Evolutionary conservation across 441 rosid genomes (phyloP), one percentile per base, ranked within the genome.

Genomic region (Aleurites moluccanus): DNA sequence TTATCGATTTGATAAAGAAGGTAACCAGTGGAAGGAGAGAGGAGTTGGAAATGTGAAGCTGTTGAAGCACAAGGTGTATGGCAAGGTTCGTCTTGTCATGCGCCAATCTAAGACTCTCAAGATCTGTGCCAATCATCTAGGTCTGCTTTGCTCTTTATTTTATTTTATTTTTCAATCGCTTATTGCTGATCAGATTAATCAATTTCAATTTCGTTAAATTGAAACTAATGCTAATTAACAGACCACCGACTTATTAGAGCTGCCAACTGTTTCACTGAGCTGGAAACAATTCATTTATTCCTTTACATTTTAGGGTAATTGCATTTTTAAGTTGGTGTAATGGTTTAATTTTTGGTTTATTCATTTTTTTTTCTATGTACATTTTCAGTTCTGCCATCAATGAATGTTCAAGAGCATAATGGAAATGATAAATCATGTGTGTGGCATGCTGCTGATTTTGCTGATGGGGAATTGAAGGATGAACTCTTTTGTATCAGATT

Each of bases 81-180:
- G 88, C 14, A 94, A 89, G 73, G 92, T 92, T 68, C 91, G 94
- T 40, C 93, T 94, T 9, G 94, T 94, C 44, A 91, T 92, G 94
- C 88, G 98, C 73, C 97, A 92, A 62, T 90, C 94, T 0, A 92
- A 92, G 81, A 94, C 97, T 63, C 87, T 92, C 66, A 94, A 92
- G 91, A 94, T 94, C 91, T 92, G 99, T 70, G 97, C 98, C 73
- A 94, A 94, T 79, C 98, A 94, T 85, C 80, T 90, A 16, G 89
- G 98, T 91, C 15, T 7, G 40, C 10, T 27, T 38, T 18, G 8
- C 40, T 20, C 9, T 40, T 9, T 20, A 23, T 27, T 59, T 68
- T 25, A 61, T 20, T 44, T 0, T 21, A 11, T 13, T 2, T 42
- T 33, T 47, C 15, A 10, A n/a, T 14, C 13, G 14, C 20, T 55